A percentile compares a stretch with the other conserved stretches of the same genome.
These are phyloP conservation scores for Prunus salicina DNA, from an alignment of 306 rosid species.

Conservation along the genomic window DNA sequence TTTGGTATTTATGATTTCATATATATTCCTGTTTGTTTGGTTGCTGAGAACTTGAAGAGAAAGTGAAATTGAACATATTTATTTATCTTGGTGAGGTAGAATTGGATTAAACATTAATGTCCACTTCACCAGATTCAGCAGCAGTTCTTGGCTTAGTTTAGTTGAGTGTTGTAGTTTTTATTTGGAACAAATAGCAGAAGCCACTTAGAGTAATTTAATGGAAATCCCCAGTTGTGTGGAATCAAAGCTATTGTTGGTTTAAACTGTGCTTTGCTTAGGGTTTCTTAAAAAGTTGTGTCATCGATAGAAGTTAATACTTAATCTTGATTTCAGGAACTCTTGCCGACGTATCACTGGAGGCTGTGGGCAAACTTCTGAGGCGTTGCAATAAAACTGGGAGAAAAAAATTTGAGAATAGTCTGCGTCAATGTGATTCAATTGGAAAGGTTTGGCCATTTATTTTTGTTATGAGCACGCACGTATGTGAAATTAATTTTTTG, in stretches of 20 bases:
- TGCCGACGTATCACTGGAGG: slow-evolving; percentile 35
- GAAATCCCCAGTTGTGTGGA: background rate
- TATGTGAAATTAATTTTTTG: background rate
- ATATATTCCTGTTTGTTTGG: background rate
- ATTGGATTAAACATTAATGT: background rate
- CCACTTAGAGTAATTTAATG: slow-evolving; percentile 4
- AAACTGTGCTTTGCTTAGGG: background rate
- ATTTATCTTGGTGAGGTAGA: background rate
- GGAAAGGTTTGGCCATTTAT: slow-evolving; percentile 28
- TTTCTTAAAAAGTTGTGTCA: background rate
- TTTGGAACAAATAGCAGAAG: slow-evolving; percentile 12
- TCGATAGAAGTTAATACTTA: background rate
- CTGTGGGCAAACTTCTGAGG: slow-evolving; percentile 38
- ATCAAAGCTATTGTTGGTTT: background rate
- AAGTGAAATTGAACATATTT: background rate
- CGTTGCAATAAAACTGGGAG: slow-evolving; percentile 30
- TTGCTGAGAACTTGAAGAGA: background rate
- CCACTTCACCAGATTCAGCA: background rate
- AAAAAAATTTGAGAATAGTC: slow-evolving; percentile 14
- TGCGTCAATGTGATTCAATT: slow-evolving; percentile 20
- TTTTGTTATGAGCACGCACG: background rate
- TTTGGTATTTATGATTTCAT: background rate
- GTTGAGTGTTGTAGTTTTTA: background rate
- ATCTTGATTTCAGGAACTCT: slow-evolving; percentile 35
- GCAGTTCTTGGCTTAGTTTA: background rate